Evolutionary conservation across 345 rosid species (phyloP).

Genomic region (Combretum micranthum): DNA sequence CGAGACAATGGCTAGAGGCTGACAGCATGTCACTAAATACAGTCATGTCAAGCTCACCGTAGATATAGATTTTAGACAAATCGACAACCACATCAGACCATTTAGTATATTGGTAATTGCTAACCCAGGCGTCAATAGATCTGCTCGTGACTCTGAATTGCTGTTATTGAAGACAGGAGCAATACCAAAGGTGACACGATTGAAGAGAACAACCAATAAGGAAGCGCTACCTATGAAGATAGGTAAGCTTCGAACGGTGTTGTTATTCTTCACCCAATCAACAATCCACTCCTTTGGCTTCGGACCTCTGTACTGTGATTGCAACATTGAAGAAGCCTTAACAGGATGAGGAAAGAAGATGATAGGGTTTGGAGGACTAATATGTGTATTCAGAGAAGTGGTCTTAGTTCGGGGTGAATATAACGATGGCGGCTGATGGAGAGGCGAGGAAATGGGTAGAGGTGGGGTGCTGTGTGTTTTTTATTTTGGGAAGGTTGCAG

Average conservation of each 20-base stretch:
- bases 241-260: conserved; percentile 59
- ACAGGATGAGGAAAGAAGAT: conserved; percentile 31
- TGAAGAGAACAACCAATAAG: conserved; percentile 66
- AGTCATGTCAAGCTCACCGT: conserved; percentile 23
- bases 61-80: conserved; percentile 65
- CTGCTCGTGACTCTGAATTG: conserved; percentile 97
- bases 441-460: no score
- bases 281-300: conserved; percentile 64
- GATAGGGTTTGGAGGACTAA: conserved; percentile 10
- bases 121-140: conserved; percentile 75
- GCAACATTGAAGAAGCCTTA: conserved; percentile 31
- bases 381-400: no score
- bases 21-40: conserved; percentile 45
- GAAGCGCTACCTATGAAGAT: conserved; percentile 73
- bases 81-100: conserved; percentile 85
- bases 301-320: conserved; percentile 48
- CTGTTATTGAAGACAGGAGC: conserved; percentile 94
- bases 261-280: conserved; percentile 57
- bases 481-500: no score
- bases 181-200: conserved; percentile 69
- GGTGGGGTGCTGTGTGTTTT: no score
- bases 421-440: no score
- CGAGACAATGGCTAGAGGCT: conserved; percentile 72
- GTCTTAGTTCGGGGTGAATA: no score
- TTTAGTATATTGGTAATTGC: conserved; percentile 74